Percentiles rank a stretch among this genome's conserved stretches.
Conservation (phyloP, 2,329 filamentous ascomycete genomes). For the Fusarium stilboides region DNA sequence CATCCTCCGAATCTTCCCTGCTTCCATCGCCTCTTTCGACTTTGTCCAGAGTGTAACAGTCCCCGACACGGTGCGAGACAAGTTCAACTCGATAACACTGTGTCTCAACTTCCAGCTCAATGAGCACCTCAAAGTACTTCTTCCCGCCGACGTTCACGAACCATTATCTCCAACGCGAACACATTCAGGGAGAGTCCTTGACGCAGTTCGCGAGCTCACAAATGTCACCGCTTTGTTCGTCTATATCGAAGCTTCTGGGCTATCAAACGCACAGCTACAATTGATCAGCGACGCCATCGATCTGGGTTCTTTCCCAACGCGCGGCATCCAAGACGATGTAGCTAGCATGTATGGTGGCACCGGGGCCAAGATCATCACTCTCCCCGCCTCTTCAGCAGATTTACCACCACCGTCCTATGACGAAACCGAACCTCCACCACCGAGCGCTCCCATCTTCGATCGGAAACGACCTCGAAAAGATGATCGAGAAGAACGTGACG, state of each 20-base stretch:
- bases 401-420: conserved; percentile 11
- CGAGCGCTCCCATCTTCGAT: conserved; percentile 2
- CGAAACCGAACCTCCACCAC: conserved; percentile 15
- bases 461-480: conserved; percentile 19
- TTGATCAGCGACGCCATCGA: conserved; percentile 4
- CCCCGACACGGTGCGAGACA: neutral
- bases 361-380: conserved; percentile 22
- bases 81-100: conserved; percentile 10
- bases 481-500: conserved; percentile 7
- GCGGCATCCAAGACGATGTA: conserved; percentile 11
- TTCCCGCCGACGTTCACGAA: conserved; percentile 18
- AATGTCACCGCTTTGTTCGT: conserved; percentile 10
- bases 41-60: neutral
- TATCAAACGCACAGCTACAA: conserved; percentile 12
- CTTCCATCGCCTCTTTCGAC: conserved; percentile 13
- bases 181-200: conserved; percentile 28
- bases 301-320: neutral
- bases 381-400: neutral
- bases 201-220: conserved; percentile 21
- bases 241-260: conserved; percentile 13
- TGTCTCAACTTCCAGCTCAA: conserved; percentile 22
- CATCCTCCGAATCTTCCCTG: conserved; percentile 4
- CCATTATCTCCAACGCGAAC: conserved; percentile 20
- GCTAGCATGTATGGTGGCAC: conserved; percentile 18
- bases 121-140: conserved; percentile 6